phyloP scores from a whole-genome alignment of 192 early-diverging fungal species.

The Coemansia sp. region DNA sequence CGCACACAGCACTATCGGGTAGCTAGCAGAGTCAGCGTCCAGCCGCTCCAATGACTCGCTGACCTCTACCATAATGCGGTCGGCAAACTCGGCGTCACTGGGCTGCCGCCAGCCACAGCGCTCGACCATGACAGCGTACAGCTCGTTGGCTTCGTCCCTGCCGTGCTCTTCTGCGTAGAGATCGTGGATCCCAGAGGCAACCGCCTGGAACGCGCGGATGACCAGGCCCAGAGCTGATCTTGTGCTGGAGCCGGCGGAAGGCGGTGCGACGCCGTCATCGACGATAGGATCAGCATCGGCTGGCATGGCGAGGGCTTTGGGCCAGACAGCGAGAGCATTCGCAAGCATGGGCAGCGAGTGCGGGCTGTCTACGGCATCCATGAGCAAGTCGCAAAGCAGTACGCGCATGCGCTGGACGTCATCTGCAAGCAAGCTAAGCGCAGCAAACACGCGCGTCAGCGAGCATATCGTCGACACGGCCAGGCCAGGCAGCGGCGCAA shows the following conservation, averaged over 20 bases:
- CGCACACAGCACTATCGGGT: constrained; percentile 46
- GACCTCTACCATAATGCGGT: constrained; percentile 42
- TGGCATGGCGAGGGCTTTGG: constrained; percentile 28
- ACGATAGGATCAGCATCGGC: neutral
- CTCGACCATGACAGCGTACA: constrained; percentile 50
- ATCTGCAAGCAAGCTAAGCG: constrained; percentile 29
- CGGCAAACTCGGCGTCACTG: constrained; percentile 51
- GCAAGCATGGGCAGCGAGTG: constrained; percentile 46
- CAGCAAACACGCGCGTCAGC: constrained; percentile 42
- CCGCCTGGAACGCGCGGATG: constrained; percentile 49
- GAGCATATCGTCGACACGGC: constrained; percentile 32
- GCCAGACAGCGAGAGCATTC: constrained; percentile 42
- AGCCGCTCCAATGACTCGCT: constrained; percentile 14
- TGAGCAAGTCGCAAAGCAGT: constrained; percentile 49
- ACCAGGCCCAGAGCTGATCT: constrained; percentile 21
- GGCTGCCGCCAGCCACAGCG: constrained; percentile 47
- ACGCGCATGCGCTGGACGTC: constrained; percentile 46
- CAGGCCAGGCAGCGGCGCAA: constrained; percentile 10
- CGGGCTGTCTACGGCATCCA: constrained; percentile 50
- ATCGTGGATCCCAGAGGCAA: constrained; percentile 50
- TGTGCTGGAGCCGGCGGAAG: neutral
- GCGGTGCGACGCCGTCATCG: neutral
- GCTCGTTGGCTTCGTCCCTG: constrained; percentile 35
- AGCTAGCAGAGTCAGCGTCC: constrained; percentile 16
- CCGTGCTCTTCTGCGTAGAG: constrained; percentile 44